Evolutionary conservation across 2,329 filamentous ascomycete species (phyloP).

Genomic region (Cordyceps cateniannulata): DNA sequence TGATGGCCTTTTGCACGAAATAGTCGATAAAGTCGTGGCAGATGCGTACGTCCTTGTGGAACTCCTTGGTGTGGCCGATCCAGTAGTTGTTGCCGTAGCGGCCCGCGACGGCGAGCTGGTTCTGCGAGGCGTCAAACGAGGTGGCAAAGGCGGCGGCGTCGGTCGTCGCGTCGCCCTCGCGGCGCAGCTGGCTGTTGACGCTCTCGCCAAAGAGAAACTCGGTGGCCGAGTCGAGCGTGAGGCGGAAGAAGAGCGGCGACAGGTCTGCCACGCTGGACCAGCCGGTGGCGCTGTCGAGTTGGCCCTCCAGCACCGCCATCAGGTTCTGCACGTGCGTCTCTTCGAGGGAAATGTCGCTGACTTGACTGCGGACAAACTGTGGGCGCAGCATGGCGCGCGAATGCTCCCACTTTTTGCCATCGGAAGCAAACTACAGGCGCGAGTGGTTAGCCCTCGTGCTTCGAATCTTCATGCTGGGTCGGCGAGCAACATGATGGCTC

Average conservation of each 20-base stretch:
- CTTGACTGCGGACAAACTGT: conserved; percentile 35
- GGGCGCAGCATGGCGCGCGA: conserved; percentile 34
- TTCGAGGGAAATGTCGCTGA: conserved; percentile 36
- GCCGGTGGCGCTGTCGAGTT: conserved; percentile 22
- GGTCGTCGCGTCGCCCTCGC: conserved; percentile 6
- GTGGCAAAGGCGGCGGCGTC: conserved; percentile 23
- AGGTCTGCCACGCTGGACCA: conserved; percentile 35
- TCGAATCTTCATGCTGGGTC: too few species aligned
- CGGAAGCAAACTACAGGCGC: conserved; percentile 24
- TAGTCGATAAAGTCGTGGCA: conserved; percentile 63
- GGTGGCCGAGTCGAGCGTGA: conserved; percentile 42
- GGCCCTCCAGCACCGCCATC: conserved; percentile 18
- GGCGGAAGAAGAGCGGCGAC: conserved; percentile 40
- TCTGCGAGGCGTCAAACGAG: conserved; percentile 31
- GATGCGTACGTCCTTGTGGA: conserved; percentile 55
- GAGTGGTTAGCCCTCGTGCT: background rate
- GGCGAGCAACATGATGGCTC: too few species aligned
- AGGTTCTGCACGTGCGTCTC: conserved; percentile 31
- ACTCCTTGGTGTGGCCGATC: conserved; percentile 45
- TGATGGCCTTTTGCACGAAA: conserved; percentile 55
- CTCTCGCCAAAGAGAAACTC: conserved; percentile 58
- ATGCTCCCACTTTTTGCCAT: conserved; percentile 30
- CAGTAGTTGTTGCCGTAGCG: conserved; percentile 37
- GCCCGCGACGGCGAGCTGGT: conserved; percentile 46
- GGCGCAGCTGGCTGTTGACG: conserved; percentile 28